Evolutionary conservation across 2,329 filamentous ascomycete species (phyloP).

Genomic region (Talaromyces albobiverticillius): DNA sequence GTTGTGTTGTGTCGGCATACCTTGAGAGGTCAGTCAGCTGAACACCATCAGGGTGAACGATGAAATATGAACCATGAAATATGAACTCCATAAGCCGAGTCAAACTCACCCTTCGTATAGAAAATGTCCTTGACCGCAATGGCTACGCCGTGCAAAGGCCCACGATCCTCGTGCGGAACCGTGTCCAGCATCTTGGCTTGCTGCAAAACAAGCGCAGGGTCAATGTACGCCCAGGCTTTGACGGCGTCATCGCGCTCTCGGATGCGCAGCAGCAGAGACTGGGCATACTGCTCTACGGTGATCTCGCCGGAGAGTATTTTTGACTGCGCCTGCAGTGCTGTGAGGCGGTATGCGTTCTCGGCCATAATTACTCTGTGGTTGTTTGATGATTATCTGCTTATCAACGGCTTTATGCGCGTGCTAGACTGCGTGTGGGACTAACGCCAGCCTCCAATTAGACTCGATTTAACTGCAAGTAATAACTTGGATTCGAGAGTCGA

Average conservation of each 20-base stretch:
- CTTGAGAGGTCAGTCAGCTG: background rate
- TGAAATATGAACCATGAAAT: no score
- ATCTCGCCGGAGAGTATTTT: constrained; percentile 30
- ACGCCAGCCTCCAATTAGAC: no score
- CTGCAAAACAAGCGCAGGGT: constrained; percentile 45
- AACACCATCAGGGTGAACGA: background rate
- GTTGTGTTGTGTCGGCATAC: constrained; percentile 9
- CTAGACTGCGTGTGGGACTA: no score
- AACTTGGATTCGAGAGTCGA: no score
- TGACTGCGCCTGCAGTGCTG: background rate
- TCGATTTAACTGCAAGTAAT: no score
- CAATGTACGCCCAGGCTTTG: constrained; percentile 52
- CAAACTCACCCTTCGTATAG: constrained; percentile 50
- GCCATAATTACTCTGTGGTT: background rate
- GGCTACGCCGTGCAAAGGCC: constrained; percentile 56
- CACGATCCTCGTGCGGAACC: constrained; percentile 48
- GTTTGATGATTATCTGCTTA: no score
- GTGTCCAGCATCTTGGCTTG: constrained; percentile 50
- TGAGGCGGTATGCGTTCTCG: background rate
- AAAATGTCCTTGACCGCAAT: constrained; percentile 63
- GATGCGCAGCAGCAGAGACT: constrained; percentile 48
- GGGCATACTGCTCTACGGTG: constrained; percentile 51
- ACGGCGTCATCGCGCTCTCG: constrained; percentile 44
- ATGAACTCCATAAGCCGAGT: no score
- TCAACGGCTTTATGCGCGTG: no score